A percentile compares a stretch with the other conserved stretches of the same genome.
Evolutionary conservation across 768 basidiomycete species (phyloP).

Genomic region (Mycena chlorophos): DNA sequence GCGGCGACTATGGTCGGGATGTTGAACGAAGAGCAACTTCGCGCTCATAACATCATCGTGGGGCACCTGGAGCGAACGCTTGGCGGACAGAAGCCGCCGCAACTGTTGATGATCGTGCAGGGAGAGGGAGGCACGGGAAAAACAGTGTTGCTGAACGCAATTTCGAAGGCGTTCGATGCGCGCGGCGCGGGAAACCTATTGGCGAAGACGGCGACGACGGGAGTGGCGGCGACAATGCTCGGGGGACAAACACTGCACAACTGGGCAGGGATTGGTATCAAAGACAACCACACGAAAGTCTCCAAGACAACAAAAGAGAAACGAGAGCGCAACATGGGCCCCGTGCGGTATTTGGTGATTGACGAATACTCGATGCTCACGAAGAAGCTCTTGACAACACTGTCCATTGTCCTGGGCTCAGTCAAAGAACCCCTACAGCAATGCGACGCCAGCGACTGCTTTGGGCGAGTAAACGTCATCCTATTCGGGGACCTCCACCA

Average conservation of each 20-base stretch:
- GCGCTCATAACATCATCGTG: constrained; percentile 38
- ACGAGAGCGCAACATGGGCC: constrained; percentile 21
- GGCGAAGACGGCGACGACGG: constrained; percentile 38
- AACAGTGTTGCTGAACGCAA: constrained; percentile 37
- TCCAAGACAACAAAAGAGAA: constrained; percentile 5
- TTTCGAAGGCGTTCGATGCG: constrained; percentile 34
- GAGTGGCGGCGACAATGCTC: constrained; percentile 42
- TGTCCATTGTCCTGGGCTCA: constrained; percentile 23
- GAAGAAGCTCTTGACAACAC: constrained; percentile 21
- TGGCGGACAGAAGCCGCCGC: constrained; percentile 18
- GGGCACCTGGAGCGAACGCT: constrained; percentile 28
- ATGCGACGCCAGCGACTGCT: constrained; percentile 7
- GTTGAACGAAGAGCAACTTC: constrained; percentile 27
- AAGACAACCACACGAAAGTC: too few relatives aligned
- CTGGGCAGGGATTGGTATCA: constrained; percentile 31
- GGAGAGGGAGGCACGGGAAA: constrained; percentile 50
- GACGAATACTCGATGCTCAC: constrained; percentile 45
- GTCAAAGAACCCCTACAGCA: constrained; percentile 4
- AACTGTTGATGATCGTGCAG: constrained; percentile 38
- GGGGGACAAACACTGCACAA: constrained; percentile 37
- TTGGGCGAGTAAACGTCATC: constrained; percentile 45
- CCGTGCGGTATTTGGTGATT: constrained; percentile 31
- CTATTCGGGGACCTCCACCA: too few relatives aligned
- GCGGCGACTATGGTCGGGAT: not conserved
- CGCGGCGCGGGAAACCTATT: constrained; percentile 17